A percentile compares a stretch with the other conserved stretches of the same genome.
These are phyloP conservation scores for Toxoplasma gondii DNA, from an alignment of 169 alveolate genomes.

Conservation along the genomic window DNA sequence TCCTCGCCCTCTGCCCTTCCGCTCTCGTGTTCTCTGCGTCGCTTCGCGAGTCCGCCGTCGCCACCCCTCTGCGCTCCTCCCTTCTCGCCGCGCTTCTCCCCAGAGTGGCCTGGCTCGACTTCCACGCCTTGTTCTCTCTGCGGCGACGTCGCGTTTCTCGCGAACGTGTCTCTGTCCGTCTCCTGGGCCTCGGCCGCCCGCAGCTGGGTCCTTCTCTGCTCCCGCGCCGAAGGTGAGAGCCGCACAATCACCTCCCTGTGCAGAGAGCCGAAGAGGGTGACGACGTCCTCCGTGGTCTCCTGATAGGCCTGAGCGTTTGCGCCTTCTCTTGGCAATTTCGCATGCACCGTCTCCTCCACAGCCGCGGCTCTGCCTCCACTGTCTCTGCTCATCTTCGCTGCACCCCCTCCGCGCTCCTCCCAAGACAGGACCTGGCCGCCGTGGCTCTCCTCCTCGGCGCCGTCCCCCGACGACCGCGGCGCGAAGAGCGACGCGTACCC, in stretches of 20 bases:
- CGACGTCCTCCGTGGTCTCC: background rate
- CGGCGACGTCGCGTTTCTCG: background rate
- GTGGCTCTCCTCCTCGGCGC: no score
- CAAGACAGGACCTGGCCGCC: background rate
- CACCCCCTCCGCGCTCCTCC: background rate
- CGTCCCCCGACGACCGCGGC: background rate
- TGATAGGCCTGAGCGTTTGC: background rate
- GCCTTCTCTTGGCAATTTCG: background rate
- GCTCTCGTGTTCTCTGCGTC: background rate
- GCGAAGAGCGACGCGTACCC: background rate
- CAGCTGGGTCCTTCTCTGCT: background rate
- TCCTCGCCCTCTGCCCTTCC: background rate
- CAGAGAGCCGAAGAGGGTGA: background rate
- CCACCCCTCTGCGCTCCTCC: background rate
- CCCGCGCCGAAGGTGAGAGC: slow-evolving; percentile 4
- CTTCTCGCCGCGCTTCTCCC: background rate
- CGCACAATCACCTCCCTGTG: slow-evolving; percentile 27
- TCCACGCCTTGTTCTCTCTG: background rate
- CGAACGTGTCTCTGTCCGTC: background rate
- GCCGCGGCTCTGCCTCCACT: background rate
- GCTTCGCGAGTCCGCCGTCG: background rate
- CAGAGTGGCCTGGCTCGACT: background rate
- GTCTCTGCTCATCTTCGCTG: background rate
- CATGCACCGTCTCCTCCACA: background rate
- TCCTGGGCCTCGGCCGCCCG: background rate